These are phyloP conservation scores for Moesziomyces antarcticus DNA, from an alignment of 1,284 basidiomycete species.

Conservation along the genomic window DNA sequence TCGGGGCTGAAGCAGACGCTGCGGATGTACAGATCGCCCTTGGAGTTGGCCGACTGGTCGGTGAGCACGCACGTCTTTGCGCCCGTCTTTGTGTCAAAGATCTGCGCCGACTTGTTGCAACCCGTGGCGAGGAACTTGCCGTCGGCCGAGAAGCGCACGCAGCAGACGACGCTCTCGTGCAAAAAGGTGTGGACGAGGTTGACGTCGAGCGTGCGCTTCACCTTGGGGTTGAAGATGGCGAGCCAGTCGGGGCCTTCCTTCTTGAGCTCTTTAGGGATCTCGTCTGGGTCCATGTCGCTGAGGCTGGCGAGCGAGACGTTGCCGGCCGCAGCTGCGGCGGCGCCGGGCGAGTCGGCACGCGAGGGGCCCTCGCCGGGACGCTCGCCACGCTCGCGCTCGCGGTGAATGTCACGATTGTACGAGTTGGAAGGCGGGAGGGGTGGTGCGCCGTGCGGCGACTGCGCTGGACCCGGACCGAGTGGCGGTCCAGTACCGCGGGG, in stretches of 20 bases:
- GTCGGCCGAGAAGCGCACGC: conserved; percentile 88
- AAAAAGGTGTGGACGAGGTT: conserved; percentile 86
- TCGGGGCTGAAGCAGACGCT: conserved; percentile 66
- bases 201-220: conserved; percentile 85
- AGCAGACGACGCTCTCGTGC: conserved; percentile 92
- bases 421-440: conserved; percentile 48
- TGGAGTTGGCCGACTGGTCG: conserved; percentile 72
- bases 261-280: conserved; percentile 72
- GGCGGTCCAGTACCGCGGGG: conserved; percentile 48
- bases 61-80: conserved; percentile 74
- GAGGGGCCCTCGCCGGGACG: conserved; percentile 19
- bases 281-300: conserved; percentile 62
- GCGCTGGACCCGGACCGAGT: conserved; percentile 41
- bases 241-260: conserved; percentile 95
- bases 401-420: conserved; percentile 43
- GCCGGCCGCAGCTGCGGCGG: conserved; percentile 49
- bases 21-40: conserved; percentile 66
- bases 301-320: conserved; percentile 62
- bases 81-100: conserved; percentile 88
- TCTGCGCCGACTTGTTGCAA: conserved; percentile 88
- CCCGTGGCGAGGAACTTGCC: conserved; percentile 89
- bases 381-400: conserved; percentile 40
- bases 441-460: conserved; percentile 49
- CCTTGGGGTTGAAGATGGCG: conserved; percentile 89
- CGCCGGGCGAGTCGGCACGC: conserved; percentile 42